These are phyloP conservation scores for Akebia trifoliata DNA, from an alignment of 164 flowering plant genomes.

Conservation along the genomic window DNA sequence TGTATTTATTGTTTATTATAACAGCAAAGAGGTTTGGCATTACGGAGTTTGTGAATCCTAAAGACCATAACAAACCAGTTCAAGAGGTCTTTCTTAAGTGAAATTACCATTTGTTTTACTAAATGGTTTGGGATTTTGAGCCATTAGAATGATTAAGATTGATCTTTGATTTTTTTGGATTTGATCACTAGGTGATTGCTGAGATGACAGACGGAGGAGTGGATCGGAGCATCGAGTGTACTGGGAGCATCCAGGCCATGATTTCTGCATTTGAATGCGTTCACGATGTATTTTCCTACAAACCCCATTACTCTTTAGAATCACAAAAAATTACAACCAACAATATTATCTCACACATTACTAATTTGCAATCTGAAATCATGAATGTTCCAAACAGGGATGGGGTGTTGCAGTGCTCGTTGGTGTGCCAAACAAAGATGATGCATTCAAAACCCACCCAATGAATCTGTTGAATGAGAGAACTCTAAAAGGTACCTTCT, in stretches of 20 bases:
- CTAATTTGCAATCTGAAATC: not conserved
- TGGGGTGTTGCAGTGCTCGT: slow-evolving; percentile 74
- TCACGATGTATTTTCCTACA: slow-evolving; percentile 30
- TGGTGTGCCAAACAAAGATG: slow-evolving; percentile 61
- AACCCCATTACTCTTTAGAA: no score
- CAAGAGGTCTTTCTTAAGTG: slow-evolving; percentile 37
- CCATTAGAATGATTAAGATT: no score
- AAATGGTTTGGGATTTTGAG: no score
- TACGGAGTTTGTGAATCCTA: slow-evolving; percentile 52
- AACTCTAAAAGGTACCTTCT: slow-evolving; percentile 72
- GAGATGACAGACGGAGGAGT: slow-evolving; percentile 62
- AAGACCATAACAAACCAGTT: slow-evolving; percentile 42
- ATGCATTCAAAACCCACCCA: slow-evolving; percentile 54
- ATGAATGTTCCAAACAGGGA: slow-evolving; percentile 43
- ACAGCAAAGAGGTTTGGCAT: slow-evolving; percentile 55
- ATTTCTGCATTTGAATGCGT: slow-evolving; percentile 53
- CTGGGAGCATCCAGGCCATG: slow-evolving; percentile 45
- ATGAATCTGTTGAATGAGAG: slow-evolving; percentile 56
- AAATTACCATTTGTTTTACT: not conserved
- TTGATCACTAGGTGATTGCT: slow-evolving; percentile 33
- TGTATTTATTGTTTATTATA: not conserved
- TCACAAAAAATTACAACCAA: no score
- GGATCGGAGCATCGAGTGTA: slow-evolving; percentile 49
- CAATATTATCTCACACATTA: not conserved
- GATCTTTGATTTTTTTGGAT: not conserved